Conservation (phyloP, 257 asterid genomes). For the Fraxinus quadrangulata region DNA sequence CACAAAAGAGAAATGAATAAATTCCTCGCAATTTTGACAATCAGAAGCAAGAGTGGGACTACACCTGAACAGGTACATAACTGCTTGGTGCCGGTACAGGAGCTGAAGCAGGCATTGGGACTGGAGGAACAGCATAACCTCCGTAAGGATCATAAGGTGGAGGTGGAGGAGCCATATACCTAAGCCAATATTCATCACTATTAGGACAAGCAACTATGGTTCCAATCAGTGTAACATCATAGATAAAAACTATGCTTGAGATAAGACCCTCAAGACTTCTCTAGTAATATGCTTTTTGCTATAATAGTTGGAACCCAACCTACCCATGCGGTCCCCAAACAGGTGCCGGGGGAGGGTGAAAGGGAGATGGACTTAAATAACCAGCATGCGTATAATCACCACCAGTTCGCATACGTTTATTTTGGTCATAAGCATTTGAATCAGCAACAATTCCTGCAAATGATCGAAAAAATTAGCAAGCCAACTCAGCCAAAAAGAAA, state of each 20-base stretch:
- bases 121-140: slow-evolving; percentile 81
- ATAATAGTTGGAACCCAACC: not conserved
- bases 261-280: not conserved
- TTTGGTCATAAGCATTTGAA: slow-evolving; percentile 54
- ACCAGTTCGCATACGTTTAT: slow-evolving; percentile 57
- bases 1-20: slow-evolving; percentile 14
- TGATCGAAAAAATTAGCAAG: not conserved
- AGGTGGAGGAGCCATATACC: slow-evolving; percentile 93
- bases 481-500: not conserved
- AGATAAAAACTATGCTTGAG: not conserved
- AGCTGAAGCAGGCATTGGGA: slow-evolving; percentile 84
- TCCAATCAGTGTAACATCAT: not conserved
- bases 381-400: slow-evolving; percentile 56
- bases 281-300: not conserved
- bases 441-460: slow-evolving; percentile 54
- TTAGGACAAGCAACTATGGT: slow-evolving; percentile 15
- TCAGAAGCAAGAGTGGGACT: not conserved
- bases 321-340: slow-evolving; percentile 61
- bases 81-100: slow-evolving; percentile 93
- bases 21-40: not conserved
- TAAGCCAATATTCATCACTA: slow-evolving; percentile 33
- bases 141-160: slow-evolving; percentile 95
- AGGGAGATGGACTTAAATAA: slow-evolving; percentile 61
- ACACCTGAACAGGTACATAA: slow-evolving; percentile 93
- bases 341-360: slow-evolving; percentile 61